These are phyloP conservation scores for Rhodotorula sp. DNA, from an alignment of 1,284 basidiomycete species.

Conservation along the genomic window DNA sequence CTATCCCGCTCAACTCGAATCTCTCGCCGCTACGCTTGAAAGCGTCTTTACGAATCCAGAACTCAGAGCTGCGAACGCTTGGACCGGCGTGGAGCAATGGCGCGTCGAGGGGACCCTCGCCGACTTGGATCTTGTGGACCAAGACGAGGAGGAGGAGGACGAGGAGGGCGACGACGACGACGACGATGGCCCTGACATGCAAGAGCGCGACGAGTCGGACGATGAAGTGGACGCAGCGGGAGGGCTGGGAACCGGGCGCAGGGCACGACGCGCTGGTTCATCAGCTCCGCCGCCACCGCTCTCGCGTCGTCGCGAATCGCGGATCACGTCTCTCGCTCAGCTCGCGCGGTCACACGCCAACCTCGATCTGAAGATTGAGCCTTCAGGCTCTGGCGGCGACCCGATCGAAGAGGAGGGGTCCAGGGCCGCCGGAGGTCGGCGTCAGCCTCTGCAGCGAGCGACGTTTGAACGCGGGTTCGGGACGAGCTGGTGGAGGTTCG, in stretches of 20 bases:
- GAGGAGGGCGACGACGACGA: not conserved
- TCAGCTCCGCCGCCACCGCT: not conserved
- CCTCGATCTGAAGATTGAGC: not conserved
- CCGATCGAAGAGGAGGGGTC: not conserved
- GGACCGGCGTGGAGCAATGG: not conserved
- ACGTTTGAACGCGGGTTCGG: constrained; percentile 13
- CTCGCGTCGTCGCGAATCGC: not conserved
- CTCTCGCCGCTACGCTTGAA: not conserved
- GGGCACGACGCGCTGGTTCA: not conserved
- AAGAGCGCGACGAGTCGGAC: not conserved
- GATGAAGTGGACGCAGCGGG: not conserved
- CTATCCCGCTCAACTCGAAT: constrained; percentile 5
- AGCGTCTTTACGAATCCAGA: not conserved
- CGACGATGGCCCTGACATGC: not conserved
- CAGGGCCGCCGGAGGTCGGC: not conserved
- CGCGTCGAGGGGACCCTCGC: constrained; percentile 2
- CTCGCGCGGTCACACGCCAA: not conserved
- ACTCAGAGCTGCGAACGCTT: not conserved
- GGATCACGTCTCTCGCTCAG: not conserved
- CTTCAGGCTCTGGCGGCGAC: not conserved
- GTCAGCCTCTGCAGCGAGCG: not conserved
- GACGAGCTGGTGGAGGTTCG: constrained; percentile 15
- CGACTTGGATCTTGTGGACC: not conserved
- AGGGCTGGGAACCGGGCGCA: too few species aligned
- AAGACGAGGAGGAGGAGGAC: not conserved